phyloP scores from a whole-genome alignment of 139 green algal species.

The Chlorella sp. region DNA sequence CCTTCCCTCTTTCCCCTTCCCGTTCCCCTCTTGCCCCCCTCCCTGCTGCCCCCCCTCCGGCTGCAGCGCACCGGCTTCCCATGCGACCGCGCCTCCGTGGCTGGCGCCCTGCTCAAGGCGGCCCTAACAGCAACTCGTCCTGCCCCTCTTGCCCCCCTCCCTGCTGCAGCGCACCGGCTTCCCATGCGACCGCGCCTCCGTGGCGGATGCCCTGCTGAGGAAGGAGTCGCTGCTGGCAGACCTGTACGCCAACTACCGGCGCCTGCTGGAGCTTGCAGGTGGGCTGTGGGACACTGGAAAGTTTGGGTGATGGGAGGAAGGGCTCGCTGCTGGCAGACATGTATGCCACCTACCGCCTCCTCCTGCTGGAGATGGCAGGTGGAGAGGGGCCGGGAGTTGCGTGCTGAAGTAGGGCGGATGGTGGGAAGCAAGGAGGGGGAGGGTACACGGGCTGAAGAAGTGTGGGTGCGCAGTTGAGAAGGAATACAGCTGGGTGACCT shows the following conservation, averaged over 20 bases:
- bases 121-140: not conserved
- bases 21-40: no score
- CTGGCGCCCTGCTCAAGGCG: not conserved
- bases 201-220: constrained; percentile 24
- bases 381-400: no score
- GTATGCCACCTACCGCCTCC: not conserved
- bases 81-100: no score
- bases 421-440: no score
- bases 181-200: not conserved
- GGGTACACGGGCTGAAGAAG: no score
- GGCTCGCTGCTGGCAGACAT: constrained; percentile 10
- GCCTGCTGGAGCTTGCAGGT: constrained; percentile 32
- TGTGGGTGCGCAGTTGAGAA: constrained; percentile 17
- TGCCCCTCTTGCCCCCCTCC: not conserved
- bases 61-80: no score
- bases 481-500: constrained; percentile 13
- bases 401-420: not conserved
- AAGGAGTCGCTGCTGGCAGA: constrained; percentile 17
- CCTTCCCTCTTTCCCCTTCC: no score
- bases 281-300: not conserved
- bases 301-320: not conserved
- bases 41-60: not conserved
- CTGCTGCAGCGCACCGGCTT: not conserved
- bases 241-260: constrained; percentile 24
- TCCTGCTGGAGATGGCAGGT: not conserved